phyloP scores from a whole-genome alignment of 306 rosid species.

The Prunus dulcis region DNA sequence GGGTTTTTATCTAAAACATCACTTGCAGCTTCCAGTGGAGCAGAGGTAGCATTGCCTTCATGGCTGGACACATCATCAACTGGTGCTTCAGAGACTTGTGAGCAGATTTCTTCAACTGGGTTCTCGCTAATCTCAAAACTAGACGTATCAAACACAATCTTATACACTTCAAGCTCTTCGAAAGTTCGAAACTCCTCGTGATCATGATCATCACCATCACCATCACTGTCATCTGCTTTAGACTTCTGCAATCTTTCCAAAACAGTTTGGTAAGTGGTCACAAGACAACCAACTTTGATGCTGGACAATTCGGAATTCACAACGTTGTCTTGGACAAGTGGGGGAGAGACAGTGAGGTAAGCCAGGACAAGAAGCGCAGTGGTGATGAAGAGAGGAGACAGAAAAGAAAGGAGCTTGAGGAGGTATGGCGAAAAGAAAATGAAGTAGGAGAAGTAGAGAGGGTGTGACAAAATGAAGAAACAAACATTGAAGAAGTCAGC shows the following conservation, averaged over 20 bases:
- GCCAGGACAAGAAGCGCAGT: constrained; percentile 68
- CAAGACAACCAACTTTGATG: constrained; percentile 37
- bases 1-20: constrained; percentile 20
- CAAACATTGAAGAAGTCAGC: constrained; percentile 38
- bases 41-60: constrained; percentile 5
- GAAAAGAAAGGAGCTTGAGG: constrained; percentile 69
- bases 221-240: constrained; percentile 19
- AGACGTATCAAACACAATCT: constrained; percentile 71
- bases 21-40: constrained; percentile 8
- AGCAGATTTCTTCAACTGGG: constrained; percentile 33
- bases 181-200: constrained; percentile 36
- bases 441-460: constrained; percentile 81
- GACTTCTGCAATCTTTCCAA: constrained; percentile 28
- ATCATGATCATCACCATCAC: constrained; percentile 17
- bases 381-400: constrained; percentile 80
- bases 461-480: constrained; percentile 72
- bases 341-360: constrained; percentile 55
- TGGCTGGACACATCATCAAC: constrained; percentile 16
- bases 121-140: constrained; percentile 34
- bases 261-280: constrained; percentile 34
- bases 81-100: constrained; percentile 29
- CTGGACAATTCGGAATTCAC: constrained; percentile 30
- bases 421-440: constrained; percentile 82
- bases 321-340: constrained; percentile 21
- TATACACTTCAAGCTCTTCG: constrained; percentile 74